These are phyloP conservation scores for Dicorynia guianensis DNA, from an alignment of 306 rosid genomes.

Conservation along the genomic window DNA sequence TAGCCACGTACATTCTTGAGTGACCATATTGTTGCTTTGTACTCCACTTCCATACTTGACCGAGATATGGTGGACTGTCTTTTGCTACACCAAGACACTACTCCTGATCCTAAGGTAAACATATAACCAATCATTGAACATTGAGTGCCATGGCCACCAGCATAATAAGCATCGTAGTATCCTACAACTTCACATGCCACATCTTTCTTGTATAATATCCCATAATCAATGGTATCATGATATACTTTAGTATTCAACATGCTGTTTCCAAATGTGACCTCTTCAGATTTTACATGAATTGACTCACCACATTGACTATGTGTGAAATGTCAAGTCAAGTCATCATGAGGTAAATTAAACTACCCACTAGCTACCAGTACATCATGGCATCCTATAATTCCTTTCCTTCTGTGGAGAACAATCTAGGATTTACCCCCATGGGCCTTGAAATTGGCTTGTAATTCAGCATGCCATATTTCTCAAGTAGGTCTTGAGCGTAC, in stretches of 20 bases:
- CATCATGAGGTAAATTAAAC: no score
- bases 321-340: no score
- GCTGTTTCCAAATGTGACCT: background rate
- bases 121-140: background rate
- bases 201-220: background rate
- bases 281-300: background rate
- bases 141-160: constrained; percentile 1
- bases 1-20: background rate
- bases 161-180: constrained; percentile 22
- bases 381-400: no score
- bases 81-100: constrained; percentile 23
- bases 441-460: no score
- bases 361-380: no score
- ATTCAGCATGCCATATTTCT: no score
- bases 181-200: background rate
- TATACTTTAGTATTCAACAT: background rate
- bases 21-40: background rate
- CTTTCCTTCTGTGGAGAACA: no score
- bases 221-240: background rate
- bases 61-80: background rate
- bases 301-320: no score
- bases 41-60: background rate
- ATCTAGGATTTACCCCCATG: no score
- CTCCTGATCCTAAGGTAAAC: constrained; percentile 2
- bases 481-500: no score